A percentile compares a stretch with the other conserved stretches of the same genome.
phyloP scores from a whole-genome alignment of 345 rosid species.

The Brassica incana region DNA sequence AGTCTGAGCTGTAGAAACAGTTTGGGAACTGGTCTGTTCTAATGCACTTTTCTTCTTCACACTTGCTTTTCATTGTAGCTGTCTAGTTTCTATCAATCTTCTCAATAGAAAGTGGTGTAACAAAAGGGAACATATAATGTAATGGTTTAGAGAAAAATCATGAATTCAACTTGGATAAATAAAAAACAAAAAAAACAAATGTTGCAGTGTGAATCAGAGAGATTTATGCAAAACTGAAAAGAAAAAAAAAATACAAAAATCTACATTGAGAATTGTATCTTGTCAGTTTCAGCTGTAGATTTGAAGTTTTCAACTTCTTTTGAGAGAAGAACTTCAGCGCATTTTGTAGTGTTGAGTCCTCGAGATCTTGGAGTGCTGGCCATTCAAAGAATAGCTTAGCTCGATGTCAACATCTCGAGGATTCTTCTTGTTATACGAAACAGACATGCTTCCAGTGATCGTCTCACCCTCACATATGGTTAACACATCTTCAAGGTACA shows the following conservation, averaged over 20 bases:
- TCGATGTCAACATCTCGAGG: slow-evolving; percentile 87
- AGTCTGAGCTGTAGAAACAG: slow-evolving; percentile 60
- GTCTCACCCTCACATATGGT: slow-evolving; percentile 91
- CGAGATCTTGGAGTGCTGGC: slow-evolving; percentile 60
- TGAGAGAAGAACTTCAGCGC: slow-evolving; percentile 44
- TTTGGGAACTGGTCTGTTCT: not conserved
- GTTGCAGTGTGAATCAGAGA: not conserved
- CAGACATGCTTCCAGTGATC: slow-evolving; percentile 80
- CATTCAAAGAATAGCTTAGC: slow-evolving; percentile 70
- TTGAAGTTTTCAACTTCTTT: not conserved
- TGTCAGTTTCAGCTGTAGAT: slow-evolving; percentile 37
- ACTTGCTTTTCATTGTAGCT: not conserved
- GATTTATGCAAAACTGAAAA: slow-evolving; percentile 8
- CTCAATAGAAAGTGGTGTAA: not conserved
- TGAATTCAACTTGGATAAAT: not conserved
- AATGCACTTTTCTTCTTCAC: not conserved
- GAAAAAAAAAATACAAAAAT: not conserved
- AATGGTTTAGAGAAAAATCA: not conserved
- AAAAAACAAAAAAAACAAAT: too few species aligned
- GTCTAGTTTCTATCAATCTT: slow-evolving; percentile 11
- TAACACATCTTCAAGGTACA: slow-evolving; percentile 88
- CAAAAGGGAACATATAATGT: not conserved
- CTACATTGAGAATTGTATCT: slow-evolving; percentile 8
- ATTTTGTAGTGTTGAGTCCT: slow-evolving; percentile 73
- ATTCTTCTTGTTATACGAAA: slow-evolving; percentile 84